Percentiles rank a stretch among this genome's conserved stretches.
These are phyloP conservation scores for Aspergillus sp. DNA, from an alignment of 2,329 filamentous ascomycete species.

Conservation along the genomic window DNA sequence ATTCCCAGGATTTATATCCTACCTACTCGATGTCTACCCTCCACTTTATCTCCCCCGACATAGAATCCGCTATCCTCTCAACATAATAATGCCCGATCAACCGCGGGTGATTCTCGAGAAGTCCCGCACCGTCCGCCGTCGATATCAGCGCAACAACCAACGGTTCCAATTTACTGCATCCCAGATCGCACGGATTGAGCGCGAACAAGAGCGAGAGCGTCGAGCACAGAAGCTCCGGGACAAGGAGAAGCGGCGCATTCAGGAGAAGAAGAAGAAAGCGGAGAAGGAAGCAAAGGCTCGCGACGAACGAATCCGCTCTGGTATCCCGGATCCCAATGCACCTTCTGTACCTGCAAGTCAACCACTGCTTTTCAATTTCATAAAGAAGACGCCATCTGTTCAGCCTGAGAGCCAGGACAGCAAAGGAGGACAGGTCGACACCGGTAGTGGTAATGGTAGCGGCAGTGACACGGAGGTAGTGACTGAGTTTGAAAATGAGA, in stretches of 20 bases:
- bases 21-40: constrained; percentile 3
- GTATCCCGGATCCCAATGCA: constrained; percentile 32
- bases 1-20: background rate
- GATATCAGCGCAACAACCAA: constrained; percentile 40
- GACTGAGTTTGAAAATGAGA: constrained; percentile 1
- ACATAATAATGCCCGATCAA: constrained; percentile 28
- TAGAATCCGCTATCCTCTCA: background rate
- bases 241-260: constrained; percentile 33
- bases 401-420: constrained; percentile 12
- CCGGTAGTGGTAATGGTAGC: constrained; percentile 14
- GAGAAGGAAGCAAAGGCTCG: constrained; percentile 36
- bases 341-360: constrained; percentile 35
- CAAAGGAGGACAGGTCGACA: constrained; percentile 13
- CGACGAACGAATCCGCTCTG: constrained; percentile 33
- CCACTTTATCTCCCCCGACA: background rate
- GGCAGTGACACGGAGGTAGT: constrained; percentile 20
- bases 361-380: constrained; percentile 34
- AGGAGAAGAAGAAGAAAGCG: constrained; percentile 36
- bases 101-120: constrained; percentile 39
- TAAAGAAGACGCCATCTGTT: constrained; percentile 18
- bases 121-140: constrained; percentile 39
- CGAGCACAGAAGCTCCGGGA: constrained; percentile 41
- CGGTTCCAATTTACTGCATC: constrained; percentile 35
- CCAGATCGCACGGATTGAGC: constrained; percentile 39
- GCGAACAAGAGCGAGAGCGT: constrained; percentile 42